Percentiles rank a stretch among this genome's conserved stretches.
phyloP scores from a whole-genome alignment of 2,329 filamentous ascomycete species.

The Trichoderma brevicompactum region DNA sequence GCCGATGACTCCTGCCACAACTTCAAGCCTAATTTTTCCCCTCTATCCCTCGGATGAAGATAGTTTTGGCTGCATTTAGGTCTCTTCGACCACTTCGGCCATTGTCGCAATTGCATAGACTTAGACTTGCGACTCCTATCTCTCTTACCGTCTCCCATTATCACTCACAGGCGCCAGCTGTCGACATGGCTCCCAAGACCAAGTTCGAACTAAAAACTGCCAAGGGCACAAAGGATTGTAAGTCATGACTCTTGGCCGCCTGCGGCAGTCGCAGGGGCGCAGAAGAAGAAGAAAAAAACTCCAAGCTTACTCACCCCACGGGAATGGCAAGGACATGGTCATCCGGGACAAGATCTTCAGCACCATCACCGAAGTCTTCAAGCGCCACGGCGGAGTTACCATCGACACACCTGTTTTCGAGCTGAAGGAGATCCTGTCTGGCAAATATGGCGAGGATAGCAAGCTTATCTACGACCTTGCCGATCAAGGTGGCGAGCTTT shows the following conservation, averaged over 20 bases:
- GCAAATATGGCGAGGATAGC: conserved; percentile 91
- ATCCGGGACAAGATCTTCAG: conserved; percentile 80
- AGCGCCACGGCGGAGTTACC: conserved; percentile 78
- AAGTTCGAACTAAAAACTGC: conserved; percentile 66
- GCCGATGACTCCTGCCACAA: conserved; percentile 30
- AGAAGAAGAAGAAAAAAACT: not conserved
- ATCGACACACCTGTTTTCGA: conserved; percentile 87
- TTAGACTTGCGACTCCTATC: conserved; percentile 21
- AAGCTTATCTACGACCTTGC: conserved; percentile 89
- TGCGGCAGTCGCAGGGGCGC: not conserved
- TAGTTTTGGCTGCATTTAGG: conserved; percentile 31
- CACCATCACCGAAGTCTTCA: conserved; percentile 78
- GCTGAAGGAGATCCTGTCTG: conserved; percentile 81
- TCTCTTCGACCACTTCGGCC: conserved; percentile 30
- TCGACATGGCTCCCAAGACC: conserved; percentile 40
- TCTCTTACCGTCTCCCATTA: conserved; percentile 35
- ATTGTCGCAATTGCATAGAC: conserved; percentile 27
- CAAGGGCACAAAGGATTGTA: conserved; percentile 84
- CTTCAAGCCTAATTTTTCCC: conserved; percentile 30
- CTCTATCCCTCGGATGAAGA: conserved; percentile 33
- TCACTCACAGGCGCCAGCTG: conserved; percentile 32
- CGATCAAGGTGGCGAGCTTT: conserved; percentile 79
- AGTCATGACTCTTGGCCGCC: conserved; percentile 43
- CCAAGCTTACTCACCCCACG: conserved; percentile 40
- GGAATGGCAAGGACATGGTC: conserved; percentile 77